Evolutionary conservation across 2,329 filamentous ascomycete species (phyloP).

Genomic region (Ceratocystis huliohia): DNA sequence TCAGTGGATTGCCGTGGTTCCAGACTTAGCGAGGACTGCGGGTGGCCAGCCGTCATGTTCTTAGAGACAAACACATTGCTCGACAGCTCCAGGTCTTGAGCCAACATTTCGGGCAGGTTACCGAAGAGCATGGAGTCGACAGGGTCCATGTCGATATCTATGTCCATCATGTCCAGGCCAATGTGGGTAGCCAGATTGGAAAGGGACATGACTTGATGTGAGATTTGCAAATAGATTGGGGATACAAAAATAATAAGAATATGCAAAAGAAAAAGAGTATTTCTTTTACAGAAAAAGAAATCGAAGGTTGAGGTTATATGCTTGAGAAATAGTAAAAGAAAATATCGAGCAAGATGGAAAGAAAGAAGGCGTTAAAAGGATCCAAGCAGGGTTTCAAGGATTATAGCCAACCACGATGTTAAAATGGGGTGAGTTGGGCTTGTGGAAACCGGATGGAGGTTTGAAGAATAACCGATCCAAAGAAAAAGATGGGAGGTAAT

Average conservation of each 20-base stretch:
- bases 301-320: background rate
- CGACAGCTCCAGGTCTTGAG: slow-evolving; percentile 40
- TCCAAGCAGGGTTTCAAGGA: slow-evolving; percentile 3
- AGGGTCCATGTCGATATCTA: slow-evolving; percentile 11
- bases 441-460: background rate
- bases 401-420: slow-evolving; percentile 9
- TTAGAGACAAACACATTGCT: slow-evolving; percentile 37
- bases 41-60: slow-evolving; percentile 41
- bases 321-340: background rate
- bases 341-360: background rate
- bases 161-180: background rate
- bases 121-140: slow-evolving; percentile 26
- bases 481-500: background rate
- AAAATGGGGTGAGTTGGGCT: background rate
- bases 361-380: background rate
- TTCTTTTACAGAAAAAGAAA: background rate
- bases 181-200: background rate
- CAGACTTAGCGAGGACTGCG: slow-evolving; percentile 23
- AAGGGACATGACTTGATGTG: background rate
- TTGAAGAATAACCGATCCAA: slow-evolving; percentile 5
- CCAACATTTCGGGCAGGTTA: slow-evolving; percentile 45
- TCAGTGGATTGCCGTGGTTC: slow-evolving; percentile 5
- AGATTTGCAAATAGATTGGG: background rate
- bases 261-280: too few relatives aligned
- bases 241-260: background rate